These are phyloP conservation scores for Phytophthora capsici DNA, from an alignment of 352 stramenopile genomes.

Conservation along the genomic window DNA sequence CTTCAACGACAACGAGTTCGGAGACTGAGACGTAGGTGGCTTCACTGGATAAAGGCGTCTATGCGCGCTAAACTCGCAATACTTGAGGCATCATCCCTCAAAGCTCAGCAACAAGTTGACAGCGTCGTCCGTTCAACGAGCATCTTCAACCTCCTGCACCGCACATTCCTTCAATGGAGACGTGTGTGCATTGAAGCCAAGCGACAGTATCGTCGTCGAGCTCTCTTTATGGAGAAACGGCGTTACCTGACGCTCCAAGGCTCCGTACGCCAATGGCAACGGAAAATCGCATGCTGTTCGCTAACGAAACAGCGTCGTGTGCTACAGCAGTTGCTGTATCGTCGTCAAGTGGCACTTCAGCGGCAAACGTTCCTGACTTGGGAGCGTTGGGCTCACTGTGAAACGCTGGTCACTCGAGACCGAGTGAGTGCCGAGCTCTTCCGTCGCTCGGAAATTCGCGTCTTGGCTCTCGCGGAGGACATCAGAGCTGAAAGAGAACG, in stretches of 20 bases:
- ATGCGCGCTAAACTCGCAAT: neutral
- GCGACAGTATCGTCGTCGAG: conserved; percentile 8
- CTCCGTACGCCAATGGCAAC: conserved; percentile 26
- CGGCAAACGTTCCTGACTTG: conserved; percentile 20
- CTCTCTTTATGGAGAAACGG: conserved; percentile 27
- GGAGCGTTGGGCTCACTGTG: conserved; percentile 14
- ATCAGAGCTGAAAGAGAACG: conserved; percentile 16
- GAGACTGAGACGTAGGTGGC: conserved; percentile 16
- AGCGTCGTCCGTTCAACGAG: neutral
- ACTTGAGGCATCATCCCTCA: conserved; percentile 12
- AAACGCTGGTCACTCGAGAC: conserved; percentile 21
- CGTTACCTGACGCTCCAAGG: conserved; percentile 22
- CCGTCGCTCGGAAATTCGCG: conserved; percentile 25
- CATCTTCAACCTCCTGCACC: conserved; percentile 10
- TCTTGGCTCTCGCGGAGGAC: conserved; percentile 16
- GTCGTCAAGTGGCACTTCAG: conserved; percentile 9
- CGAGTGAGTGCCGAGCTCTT: conserved; percentile 34
- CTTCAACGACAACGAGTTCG: neutral
- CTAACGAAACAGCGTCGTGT: conserved; percentile 24
- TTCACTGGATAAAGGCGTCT: conserved; percentile 15
- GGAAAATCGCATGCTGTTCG: conserved; percentile 8
- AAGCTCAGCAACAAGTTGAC: conserved; percentile 19
- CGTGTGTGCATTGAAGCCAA: neutral
- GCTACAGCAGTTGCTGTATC: conserved; percentile 16
- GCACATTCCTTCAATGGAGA: conserved; percentile 16